Evolutionary conservation across 1,284 basidiomycete species (phyloP), one percentile per base, ranked within the genome.

Genomic region (Austroboletus rostrupii): DNA sequence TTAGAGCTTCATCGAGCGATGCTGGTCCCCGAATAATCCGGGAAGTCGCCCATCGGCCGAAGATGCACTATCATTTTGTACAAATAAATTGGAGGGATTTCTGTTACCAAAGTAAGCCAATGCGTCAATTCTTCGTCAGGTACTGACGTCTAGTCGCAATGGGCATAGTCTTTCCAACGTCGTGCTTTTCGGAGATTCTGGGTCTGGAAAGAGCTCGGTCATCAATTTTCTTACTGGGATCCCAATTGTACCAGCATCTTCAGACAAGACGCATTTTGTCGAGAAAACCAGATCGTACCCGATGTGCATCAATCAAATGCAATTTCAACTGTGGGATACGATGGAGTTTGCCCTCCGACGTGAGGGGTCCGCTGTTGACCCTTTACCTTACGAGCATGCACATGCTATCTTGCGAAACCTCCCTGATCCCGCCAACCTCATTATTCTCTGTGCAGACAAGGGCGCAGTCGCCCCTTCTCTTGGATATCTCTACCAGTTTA

Each of bases 341-440:
- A 35, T 35, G 16, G 33, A 14, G n/a, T 35, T 35, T 3, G 2
- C 13, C 14, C 33, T 35, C 7, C 13, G 5, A 9, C 33, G n/a
- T 7, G 13, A 35, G 13, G 33, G 33, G 33, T 14, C 33, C 1
- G n/a, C 33, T n/a, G 14, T 8, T 12, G 7, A 14, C n/a, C 33
- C n/a, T 35, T 35, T 12, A 9, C 54, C 54, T 5, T 57, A 53
- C 21, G 42, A 57, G 36, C 55, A 57, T 16, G 50, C 54, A 7
- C 31, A 57, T 8, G 5, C 40, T 3, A 31, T 56, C 41, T 16
- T 56, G 33, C 46, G n/a, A 19, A 39, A 33, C 19, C 23, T 56
- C 4, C 6, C 32, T 8, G 43, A 55, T 16, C 49, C 47, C 16
- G 41, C 43, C 8, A 33, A 49, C n/a, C 47, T 54, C 14, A 40